Percentiles rank a stretch among this genome's conserved stretches.
These are phyloP conservation scores for Lactarius psammicola DNA, from an alignment of 768 basidiomycete genomes.

Conservation along the genomic window DNA sequence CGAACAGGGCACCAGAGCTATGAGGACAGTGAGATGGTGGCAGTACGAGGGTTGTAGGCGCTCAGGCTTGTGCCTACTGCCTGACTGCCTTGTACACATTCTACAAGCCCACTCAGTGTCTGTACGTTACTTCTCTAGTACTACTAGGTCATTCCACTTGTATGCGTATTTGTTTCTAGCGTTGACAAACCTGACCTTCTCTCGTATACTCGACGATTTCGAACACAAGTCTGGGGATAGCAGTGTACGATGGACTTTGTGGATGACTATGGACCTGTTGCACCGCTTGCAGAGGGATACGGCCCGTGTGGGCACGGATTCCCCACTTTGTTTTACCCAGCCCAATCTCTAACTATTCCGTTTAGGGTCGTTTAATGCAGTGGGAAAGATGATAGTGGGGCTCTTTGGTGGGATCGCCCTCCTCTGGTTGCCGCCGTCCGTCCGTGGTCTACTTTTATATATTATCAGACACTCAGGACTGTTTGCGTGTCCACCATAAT, in stretches of 20 bases:
- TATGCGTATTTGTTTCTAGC: neutral
- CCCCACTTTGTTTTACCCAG: neutral
- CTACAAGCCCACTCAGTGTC: no score
- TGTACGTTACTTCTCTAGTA: neutral
- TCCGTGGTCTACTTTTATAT: no score
- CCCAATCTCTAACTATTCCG: neutral
- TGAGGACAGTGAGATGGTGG: no score
- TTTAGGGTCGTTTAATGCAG: slow-evolving; percentile 5
- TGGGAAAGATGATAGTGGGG: slow-evolving; percentile 1
- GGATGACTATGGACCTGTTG: neutral
- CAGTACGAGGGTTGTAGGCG: no score
- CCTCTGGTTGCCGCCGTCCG: slow-evolving; percentile 3
- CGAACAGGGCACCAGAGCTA: no score
- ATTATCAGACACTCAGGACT: no score
- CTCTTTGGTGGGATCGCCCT: slow-evolving; percentile 12
- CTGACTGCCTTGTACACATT: no score
- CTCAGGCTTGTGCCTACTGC: no score
- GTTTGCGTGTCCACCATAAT: no score
- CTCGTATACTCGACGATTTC: slow-evolving; percentile 1
- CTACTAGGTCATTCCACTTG: neutral
- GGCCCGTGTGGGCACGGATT: neutral
- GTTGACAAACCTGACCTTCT: neutral
- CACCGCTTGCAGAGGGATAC: neutral
- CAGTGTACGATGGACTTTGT: neutral
- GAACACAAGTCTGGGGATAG: neutral